Percentiles rank a stretch among this genome's conserved stretches.
These are phyloP conservation scores for Fraxinus dipetala DNA, from an alignment of 305 asterid species.

Conservation along the genomic window DNA sequence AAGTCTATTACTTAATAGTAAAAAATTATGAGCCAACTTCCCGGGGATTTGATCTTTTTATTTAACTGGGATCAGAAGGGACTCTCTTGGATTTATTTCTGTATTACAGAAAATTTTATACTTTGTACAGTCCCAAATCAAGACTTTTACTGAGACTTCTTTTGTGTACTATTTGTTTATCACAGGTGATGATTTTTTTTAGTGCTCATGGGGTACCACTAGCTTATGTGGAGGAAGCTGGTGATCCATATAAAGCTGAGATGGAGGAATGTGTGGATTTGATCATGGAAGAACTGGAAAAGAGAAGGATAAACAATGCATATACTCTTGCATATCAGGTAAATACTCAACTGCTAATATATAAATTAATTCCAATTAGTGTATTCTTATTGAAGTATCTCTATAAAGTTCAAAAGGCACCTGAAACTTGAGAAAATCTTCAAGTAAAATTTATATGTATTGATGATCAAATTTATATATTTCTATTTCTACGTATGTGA, in stretches of 20 bases:
- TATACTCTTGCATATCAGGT: conserved; percentile 99
- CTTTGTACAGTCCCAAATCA: background rate
- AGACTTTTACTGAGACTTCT: background rate
- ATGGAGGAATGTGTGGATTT: conserved; percentile 99
- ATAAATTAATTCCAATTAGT: background rate
- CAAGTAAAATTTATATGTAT: background rate
- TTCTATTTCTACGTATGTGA: background rate
- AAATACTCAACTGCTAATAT: background rate
- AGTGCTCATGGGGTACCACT: conserved; percentile 99
- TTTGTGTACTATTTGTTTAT: background rate
- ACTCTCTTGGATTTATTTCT: background rate
- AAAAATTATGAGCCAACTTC: background rate
- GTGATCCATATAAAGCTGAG: conserved; percentile 99
- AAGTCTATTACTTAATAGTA: background rate
- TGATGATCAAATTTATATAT: background rate
- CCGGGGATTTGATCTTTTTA: background rate
- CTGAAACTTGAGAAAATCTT: background rate
- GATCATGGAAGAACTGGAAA: conserved; percentile 97
- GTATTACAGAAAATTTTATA: background rate
- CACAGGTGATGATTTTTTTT: conserved; percentile 93
- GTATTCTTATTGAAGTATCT: background rate
- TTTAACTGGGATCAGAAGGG: background rate
- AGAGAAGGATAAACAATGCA: conserved; percentile 55
- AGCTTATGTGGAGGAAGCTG: conserved; percentile 99
- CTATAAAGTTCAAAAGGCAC: background rate